Conservation (phyloP, 306 rosid species). For the Sindora glabra region DNA sequence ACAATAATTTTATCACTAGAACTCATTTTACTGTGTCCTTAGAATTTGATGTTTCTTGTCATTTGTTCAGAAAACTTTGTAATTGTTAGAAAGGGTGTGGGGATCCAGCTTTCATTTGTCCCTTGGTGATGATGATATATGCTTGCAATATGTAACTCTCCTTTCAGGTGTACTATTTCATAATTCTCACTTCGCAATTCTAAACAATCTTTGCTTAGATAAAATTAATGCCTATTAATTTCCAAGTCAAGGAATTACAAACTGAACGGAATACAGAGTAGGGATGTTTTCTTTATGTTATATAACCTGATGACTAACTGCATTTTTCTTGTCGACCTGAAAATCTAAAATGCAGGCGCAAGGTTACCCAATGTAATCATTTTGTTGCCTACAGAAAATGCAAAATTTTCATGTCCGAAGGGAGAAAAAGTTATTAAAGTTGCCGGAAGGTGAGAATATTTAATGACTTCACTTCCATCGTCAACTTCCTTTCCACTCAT, state of each 20-base stretch:
- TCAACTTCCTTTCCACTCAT: slow-evolving; percentile 1
- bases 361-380: slow-evolving; percentile 54
- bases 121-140: not conserved
- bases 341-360: slow-evolving; percentile 51
- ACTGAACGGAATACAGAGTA: not conserved
- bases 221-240: slow-evolving; percentile 8
- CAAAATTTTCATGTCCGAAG: slow-evolving; percentile 29
- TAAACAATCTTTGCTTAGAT: slow-evolving; percentile 8
- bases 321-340: slow-evolving; percentile 3
- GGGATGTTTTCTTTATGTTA: not conserved
- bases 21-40: not conserved
- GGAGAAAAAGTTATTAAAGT: slow-evolving; percentile 55
- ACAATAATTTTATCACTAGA: not conserved
- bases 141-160: slow-evolving; percentile 4
- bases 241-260: not conserved
- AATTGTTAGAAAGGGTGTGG: not conserved
- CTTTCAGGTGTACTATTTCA: not conserved
- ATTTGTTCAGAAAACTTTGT: not conserved
- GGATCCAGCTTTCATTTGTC: not conserved
- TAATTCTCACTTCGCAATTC: not conserved
- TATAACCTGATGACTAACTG: slow-evolving; percentile 6
- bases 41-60: not conserved
- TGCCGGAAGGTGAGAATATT: slow-evolving; percentile 73
- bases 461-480: slow-evolving; percentile 1
- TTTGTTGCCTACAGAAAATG: slow-evolving; percentile 53